Percentiles rank a stretch among this genome's conserved stretches.
These are phyloP conservation scores for Sanghuangporus weigelae DNA, from an alignment of 1,284 basidiomycete genomes.

Conservation along the genomic window DNA sequence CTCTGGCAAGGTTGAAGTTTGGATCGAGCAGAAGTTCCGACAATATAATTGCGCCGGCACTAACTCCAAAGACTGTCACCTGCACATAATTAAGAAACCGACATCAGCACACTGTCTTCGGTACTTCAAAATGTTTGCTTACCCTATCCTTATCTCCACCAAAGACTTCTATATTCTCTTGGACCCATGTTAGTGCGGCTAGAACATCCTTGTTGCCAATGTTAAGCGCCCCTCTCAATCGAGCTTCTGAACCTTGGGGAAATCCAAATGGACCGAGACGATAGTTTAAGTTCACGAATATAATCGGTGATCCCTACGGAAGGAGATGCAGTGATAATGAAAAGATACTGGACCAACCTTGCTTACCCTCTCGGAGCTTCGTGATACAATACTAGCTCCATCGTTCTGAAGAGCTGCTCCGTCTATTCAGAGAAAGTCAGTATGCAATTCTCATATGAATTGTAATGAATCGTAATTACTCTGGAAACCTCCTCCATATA, in stretches of 20 bases:
- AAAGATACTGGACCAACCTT: background rate
- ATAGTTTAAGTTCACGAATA: constrained; percentile 56
- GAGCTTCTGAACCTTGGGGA: constrained; percentile 42
- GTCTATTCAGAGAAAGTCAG: background rate
- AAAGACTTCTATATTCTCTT: constrained; percentile 40
- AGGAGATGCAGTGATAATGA: constrained; percentile 11
- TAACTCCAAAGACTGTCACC: constrained; percentile 52
- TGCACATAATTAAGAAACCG: constrained; percentile 22
- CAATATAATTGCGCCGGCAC: constrained; percentile 45
- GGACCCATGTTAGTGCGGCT: constrained; percentile 43
- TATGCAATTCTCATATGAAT: background rate
- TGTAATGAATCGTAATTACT: background rate
- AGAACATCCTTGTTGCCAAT: constrained; percentile 41
- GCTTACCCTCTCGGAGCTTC: constrained; percentile 39
- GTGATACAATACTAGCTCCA: constrained; percentile 38
- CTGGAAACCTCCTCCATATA: constrained; percentile 25
- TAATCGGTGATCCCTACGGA: constrained; percentile 35
- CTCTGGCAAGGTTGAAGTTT: constrained; percentile 35
- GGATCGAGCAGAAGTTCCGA: constrained; percentile 39
- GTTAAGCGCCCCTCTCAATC: constrained; percentile 34
- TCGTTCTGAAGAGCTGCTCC: constrained; percentile 35
- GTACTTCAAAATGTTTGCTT: background rate
- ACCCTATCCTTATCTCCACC: constrained; percentile 45
- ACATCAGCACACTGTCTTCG: background rate
- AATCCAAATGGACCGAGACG: constrained; percentile 46